Evolutionary conservation across 2,329 filamentous ascomycete genomes (phyloP).

Genomic region (Alternaria viburni): DNA sequence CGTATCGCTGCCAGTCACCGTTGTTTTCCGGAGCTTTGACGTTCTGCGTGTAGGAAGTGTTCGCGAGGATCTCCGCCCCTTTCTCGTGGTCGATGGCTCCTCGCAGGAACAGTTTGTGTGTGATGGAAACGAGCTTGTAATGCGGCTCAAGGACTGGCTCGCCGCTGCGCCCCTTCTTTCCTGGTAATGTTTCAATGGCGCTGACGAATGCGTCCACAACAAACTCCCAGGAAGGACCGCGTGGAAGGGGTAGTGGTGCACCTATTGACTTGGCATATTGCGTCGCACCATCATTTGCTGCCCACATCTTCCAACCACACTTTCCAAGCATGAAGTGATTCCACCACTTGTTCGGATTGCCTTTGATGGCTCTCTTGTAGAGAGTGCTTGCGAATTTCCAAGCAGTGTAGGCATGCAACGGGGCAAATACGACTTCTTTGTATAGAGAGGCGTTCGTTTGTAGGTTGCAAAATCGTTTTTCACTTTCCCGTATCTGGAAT

Average conservation of each 20-base stretch:
- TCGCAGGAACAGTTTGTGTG: slow-evolving; percentile 77
- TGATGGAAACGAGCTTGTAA: slow-evolving; percentile 83
- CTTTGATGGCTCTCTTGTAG: slow-evolving; percentile 64
- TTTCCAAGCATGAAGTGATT: slow-evolving; percentile 74
- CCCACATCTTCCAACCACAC: slow-evolving; percentile 74
- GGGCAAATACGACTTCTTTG: slow-evolving; percentile 62
- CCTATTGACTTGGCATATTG: slow-evolving; percentile 40
- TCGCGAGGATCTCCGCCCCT: slow-evolving; percentile 58
- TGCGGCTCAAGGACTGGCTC: slow-evolving; percentile 90
- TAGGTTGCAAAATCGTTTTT: slow-evolving; percentile 66
- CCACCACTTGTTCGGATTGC: slow-evolving; percentile 68
- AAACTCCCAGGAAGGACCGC: slow-evolving; percentile 46
- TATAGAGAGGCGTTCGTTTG: slow-evolving; percentile 58
- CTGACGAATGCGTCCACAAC: slow-evolving; percentile 64
- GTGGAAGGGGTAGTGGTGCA: slow-evolving; percentile 30
- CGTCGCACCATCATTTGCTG: slow-evolving; percentile 50
- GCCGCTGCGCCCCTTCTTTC: slow-evolving; percentile 65
- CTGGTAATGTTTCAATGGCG: slow-evolving; percentile 67
- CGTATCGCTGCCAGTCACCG: slow-evolving; percentile 65
- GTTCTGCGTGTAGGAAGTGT: slow-evolving; percentile 63
- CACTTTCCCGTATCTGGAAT: slow-evolving; percentile 65
- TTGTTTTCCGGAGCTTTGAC: slow-evolving; percentile 56
- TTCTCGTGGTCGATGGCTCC: slow-evolving; percentile 54
- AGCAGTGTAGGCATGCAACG: slow-evolving; percentile 64
- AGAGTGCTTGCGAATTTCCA: slow-evolving; percentile 70